A percentile compares a stretch with the other conserved stretches of the same genome.
Evolutionary conservation across 345 rosid genomes (phyloP).

Genomic region (Mangifera indica): DNA sequence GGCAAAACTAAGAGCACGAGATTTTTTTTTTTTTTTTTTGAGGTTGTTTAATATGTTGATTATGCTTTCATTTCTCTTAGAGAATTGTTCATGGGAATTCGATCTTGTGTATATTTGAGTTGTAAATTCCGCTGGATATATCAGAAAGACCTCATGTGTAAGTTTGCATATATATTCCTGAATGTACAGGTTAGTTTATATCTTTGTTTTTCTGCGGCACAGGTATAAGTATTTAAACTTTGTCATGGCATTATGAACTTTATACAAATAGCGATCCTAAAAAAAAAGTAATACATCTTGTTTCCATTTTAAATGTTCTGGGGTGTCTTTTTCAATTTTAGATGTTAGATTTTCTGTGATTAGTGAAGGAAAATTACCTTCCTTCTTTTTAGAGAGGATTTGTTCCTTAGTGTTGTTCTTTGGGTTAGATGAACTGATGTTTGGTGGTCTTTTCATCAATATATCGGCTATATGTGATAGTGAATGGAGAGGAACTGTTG

Average conservation of each 20-base stretch:
- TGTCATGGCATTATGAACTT: not conserved
- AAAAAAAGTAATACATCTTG: not conserved
- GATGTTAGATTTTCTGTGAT: not conserved
- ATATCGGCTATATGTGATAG: not conserved
- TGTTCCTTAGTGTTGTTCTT: not conserved
- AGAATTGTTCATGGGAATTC: no score
- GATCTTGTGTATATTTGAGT: not conserved
- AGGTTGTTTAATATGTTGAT: no score
- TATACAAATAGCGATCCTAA: not conserved
- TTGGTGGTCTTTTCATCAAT: not conserved
- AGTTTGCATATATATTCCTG: not conserved
- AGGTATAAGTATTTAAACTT: not conserved
- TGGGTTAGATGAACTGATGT: not conserved
- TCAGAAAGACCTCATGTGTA: not conserved
- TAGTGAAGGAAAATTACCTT: not conserved
- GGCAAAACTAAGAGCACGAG: no score
- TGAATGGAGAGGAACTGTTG: constrained; percentile 3
- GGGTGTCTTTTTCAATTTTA: not conserved
- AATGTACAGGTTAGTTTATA: not conserved
- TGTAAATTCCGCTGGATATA: not conserved
- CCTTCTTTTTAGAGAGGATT: not conserved
- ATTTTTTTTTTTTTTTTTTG: not conserved
- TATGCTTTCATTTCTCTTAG: no score
- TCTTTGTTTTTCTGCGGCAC: not conserved
- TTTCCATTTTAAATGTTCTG: not conserved